Conservation (phyloP, 768 basidiomycete species). For the Sporobolomyces pararoseus region DNA sequence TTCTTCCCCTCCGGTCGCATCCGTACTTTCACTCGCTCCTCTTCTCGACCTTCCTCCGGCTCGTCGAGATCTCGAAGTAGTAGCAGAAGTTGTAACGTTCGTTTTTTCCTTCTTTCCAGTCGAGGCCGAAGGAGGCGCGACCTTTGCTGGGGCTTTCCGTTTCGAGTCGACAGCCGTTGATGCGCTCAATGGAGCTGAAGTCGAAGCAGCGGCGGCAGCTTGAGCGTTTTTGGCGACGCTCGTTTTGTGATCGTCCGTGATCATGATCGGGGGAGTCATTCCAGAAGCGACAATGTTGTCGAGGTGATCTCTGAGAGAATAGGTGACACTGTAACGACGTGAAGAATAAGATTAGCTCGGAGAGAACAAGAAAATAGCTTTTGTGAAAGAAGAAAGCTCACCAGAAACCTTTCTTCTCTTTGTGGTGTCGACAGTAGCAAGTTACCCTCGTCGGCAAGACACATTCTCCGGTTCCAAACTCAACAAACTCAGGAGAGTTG, state of each 20-base stretch:
- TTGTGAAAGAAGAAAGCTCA: too few species aligned
- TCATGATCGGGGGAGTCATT: conserved; percentile 86
- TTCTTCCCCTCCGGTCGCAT: conserved; percentile 6
- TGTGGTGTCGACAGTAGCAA: conserved; percentile 97
- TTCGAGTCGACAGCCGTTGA: background rate
- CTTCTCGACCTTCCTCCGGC: conserved; percentile 14
- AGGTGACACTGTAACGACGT: conserved; percentile 62
- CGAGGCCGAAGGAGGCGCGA: background rate
- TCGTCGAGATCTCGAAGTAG: conserved; percentile 5
- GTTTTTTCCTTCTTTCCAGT: background rate
- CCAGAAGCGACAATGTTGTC: conserved; percentile 79
- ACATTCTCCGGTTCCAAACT: conserved; percentile 80
- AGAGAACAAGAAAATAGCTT: background rate
- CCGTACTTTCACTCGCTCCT: conserved; percentile 11
- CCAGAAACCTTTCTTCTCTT: conserved; percentile 86
- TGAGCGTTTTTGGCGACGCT: conserved; percentile 21
- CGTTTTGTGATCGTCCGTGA: conserved; percentile 98
- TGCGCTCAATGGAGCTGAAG: conserved; percentile 9
- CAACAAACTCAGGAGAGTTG: conserved; percentile 84
- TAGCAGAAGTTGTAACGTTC: background rate
- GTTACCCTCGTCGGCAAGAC: conserved; percentile 91
- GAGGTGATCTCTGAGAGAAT: conserved; percentile 72
- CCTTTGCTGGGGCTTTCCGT: conserved; percentile 12
- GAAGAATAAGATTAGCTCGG: background rate
- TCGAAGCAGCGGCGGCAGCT: conserved; percentile 8